A percentile compares a stretch with the other conserved stretches of the same genome.
Conservation (phyloP, 1,139 yeast genomes). For the Sugiyamaella paludigena region DNA sequence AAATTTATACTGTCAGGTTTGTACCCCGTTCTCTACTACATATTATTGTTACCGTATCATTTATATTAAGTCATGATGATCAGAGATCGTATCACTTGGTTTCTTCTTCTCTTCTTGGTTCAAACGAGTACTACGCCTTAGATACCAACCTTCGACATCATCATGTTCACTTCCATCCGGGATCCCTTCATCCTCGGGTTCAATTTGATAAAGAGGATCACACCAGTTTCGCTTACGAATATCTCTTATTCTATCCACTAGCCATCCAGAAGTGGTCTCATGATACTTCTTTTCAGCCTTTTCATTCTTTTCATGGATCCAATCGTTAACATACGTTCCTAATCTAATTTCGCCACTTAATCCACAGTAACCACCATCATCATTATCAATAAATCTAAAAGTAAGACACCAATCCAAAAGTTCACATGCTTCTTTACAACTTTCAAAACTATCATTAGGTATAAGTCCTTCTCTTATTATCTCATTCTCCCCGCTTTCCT, state of each 20-base stretch:
- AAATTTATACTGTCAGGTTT: too few relatives aligned
- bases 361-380: conserved; percentile 23
- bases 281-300: conserved; percentile 11
- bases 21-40: too few relatives aligned
- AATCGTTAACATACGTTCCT: conserved; percentile 21
- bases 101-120: too few relatives aligned
- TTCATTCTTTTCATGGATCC: conserved; percentile 8
- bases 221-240: conserved; percentile 27
- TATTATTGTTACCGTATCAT: too few relatives aligned
- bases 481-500: neutral
- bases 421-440: conserved; percentile 30
- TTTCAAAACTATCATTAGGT: conserved; percentile 25
- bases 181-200: neutral
- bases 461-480: conserved; percentile 6
- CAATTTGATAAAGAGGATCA: conserved; percentile 22
- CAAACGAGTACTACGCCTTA: conserved; percentile 7
- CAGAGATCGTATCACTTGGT: too few relatives aligned
- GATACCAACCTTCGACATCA: conserved; percentile 25
- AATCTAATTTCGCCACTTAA: conserved; percentile 20
- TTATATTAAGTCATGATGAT: too few relatives aligned
- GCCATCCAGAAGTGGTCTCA: conserved; percentile 30
- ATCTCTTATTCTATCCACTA: conserved; percentile 33
- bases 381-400: conserved; percentile 28
- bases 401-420: conserved; percentile 24
- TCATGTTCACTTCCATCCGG: conserved; percentile 18